Conservation (phyloP, 1,139 yeast genomes). For the Pneumocystis canis region DNA sequence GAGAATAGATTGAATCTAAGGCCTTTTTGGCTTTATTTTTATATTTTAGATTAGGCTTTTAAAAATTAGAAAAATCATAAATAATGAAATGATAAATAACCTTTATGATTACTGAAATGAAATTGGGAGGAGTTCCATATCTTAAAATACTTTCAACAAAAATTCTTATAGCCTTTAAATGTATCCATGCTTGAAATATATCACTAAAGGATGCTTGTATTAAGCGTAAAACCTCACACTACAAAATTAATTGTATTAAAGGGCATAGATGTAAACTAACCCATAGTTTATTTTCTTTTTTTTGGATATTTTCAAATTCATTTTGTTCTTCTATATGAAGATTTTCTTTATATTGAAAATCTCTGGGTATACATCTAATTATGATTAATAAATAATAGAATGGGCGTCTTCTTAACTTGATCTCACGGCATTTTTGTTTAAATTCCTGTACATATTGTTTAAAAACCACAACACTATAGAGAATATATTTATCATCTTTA, state of each 20-base stretch:
- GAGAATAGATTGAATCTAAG: slow-evolving; percentile 6
- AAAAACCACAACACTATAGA: slow-evolving; percentile 72
- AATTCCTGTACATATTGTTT: slow-evolving; percentile 65
- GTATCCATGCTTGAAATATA: slow-evolving; percentile 73
- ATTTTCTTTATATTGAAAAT: slow-evolving; percentile 63
- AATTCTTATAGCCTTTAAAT: slow-evolving; percentile 53
- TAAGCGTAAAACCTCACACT: slow-evolving; percentile 61
- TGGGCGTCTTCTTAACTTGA: slow-evolving; percentile 32
- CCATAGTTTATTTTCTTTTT: slow-evolving; percentile 63
- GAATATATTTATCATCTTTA: slow-evolving; percentile 54
- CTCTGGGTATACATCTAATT: slow-evolving; percentile 60
- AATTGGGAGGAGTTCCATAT: slow-evolving; percentile 92
- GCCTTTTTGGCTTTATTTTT: slow-evolving; percentile 13
- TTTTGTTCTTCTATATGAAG: slow-evolving; percentile 23
- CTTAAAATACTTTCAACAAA: slow-evolving; percentile 65
- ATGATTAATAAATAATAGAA: background rate
- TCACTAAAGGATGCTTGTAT: slow-evolving; percentile 81
- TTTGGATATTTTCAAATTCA: slow-evolving; percentile 42
- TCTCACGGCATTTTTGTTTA: slow-evolving; percentile 58
- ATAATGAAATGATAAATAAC: slow-evolving; percentile 10
- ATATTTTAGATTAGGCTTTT: slow-evolving; percentile 22
- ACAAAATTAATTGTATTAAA: slow-evolving; percentile 28
- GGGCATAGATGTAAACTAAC: slow-evolving; percentile 48
- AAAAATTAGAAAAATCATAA: slow-evolving; percentile 16
- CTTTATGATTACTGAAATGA: slow-evolving; percentile 48